phyloP scores from a whole-genome alignment of 768 basidiomycete species.

The Pleurotus ostreatus region DNA sequence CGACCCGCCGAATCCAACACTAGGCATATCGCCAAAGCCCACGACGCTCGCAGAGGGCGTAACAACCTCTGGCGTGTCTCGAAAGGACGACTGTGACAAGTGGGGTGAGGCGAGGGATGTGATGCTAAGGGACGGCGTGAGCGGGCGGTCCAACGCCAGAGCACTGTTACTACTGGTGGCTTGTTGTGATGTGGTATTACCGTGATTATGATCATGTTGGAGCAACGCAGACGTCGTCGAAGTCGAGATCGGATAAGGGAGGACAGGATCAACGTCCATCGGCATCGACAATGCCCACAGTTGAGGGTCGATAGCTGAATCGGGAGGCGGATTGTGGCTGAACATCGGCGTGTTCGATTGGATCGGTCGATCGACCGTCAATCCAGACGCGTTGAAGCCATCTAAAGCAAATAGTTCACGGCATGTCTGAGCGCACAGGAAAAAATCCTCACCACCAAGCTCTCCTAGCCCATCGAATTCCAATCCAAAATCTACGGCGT shows the following conservation, averaged over 20 bases:
- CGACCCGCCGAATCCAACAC: constrained; percentile 2
- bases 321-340: not conserved
- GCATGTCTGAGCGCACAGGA: not conserved
- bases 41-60: constrained; percentile 4
- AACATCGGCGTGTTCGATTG: not conserved
- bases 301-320: constrained; percentile 26
- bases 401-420: too few species aligned
- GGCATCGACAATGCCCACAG: constrained; percentile 25
- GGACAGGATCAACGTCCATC: too few species aligned
- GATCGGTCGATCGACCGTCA: not conserved
- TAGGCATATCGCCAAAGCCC: constrained; percentile 19
- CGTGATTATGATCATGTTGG: not conserved
- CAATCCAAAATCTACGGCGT: not conserved
- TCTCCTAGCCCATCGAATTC: not conserved
- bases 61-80: constrained; percentile 11
- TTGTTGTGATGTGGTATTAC: not conserved
- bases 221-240: not conserved
- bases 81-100: constrained; percentile 12
- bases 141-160: not conserved
- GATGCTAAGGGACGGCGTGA: not conserved
- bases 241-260: constrained; percentile 7
- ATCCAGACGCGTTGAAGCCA: too few species aligned
- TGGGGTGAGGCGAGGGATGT: constrained; percentile 1
- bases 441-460: not conserved
- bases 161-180: not conserved